These are phyloP conservation scores for Zygosaccharomyces rouxii DNA, from an alignment of 805 yeast genomes.

Conservation along the genomic window DNA sequence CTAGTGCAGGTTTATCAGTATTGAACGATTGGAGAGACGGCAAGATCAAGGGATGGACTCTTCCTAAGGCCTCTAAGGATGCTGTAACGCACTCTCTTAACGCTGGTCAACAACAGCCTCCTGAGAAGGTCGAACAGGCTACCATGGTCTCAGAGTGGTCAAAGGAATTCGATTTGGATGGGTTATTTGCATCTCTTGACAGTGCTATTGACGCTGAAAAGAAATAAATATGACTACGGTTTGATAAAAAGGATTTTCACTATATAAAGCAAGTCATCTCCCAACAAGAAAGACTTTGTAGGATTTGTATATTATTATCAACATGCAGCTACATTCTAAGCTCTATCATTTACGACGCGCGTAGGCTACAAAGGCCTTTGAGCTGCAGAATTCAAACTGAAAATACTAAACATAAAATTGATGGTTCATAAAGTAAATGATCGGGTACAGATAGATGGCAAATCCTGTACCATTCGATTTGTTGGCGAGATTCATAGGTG, in stretches of 20 bases:
- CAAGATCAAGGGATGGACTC: slow-evolving; percentile 83
- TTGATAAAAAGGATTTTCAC: slow-evolving; percentile 2
- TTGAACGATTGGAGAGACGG: slow-evolving; percentile 98
- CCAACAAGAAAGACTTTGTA: background rate
- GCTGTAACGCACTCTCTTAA: slow-evolving; percentile 34
- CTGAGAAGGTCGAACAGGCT: slow-evolving; percentile 52
- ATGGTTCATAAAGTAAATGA: slow-evolving; percentile 26
- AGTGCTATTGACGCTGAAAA: slow-evolving; percentile 29
- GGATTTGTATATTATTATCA: slow-evolving; percentile 3
- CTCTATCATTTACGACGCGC: background rate
- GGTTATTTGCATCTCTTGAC: slow-evolving; percentile 51
- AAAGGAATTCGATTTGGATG: slow-evolving; percentile 88
- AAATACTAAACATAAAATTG: background rate
- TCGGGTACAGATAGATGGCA: slow-evolving; percentile 38
- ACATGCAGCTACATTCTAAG: background rate
- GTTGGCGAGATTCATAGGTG: slow-evolving; percentile 61
- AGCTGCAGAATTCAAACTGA: background rate
- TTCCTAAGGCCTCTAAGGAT: slow-evolving; percentile 57
- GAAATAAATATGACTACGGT: slow-evolving; percentile 20
- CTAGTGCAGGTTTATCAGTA: slow-evolving; percentile 75
- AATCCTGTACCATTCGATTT: slow-evolving; percentile 59
- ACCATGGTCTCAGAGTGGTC: slow-evolving; percentile 89
- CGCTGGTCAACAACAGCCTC: slow-evolving; percentile 38
- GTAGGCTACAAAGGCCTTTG: background rate
- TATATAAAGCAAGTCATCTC: background rate